Evolutionary conservation across 164 flowering plant genomes (phyloP).

Genomic region (Macadamia integrifolia): DNA sequence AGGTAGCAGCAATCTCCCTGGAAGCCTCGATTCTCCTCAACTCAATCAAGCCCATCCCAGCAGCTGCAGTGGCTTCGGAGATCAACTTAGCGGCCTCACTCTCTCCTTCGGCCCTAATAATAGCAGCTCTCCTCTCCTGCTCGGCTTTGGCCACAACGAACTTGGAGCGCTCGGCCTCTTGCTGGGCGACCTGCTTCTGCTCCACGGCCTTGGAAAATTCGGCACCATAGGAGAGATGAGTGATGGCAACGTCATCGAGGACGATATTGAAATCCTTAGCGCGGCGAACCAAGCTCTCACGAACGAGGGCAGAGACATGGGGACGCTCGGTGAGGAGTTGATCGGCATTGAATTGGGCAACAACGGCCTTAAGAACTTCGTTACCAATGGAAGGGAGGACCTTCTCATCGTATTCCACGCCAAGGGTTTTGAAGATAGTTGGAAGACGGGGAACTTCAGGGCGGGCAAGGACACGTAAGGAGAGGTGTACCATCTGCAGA

Average conservation of each 20-base stretch:
- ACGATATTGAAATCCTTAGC: too few relatives aligned
- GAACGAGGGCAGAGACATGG: too few relatives aligned
- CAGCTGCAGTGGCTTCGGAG: constrained; percentile 31
- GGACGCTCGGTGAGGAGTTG: too few relatives aligned
- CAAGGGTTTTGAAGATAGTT: constrained; percentile 18
- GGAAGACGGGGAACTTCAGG: constrained; percentile 60
- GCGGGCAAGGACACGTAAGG: constrained; percentile 72
- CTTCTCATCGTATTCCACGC: constrained; percentile 74
- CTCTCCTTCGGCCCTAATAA: constrained; percentile 39
- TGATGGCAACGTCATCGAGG: constrained; percentile 65
- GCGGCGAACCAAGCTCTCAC: too few relatives aligned
- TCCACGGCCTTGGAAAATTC: too few relatives aligned
- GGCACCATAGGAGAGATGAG: constrained; percentile 68
- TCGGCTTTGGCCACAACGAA: constrained; percentile 23
- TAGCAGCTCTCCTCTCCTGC: constrained; percentile 71
- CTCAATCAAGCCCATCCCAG: constrained; percentile 26
- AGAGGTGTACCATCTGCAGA: constrained; percentile 83
- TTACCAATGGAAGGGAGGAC: constrained; percentile 88
- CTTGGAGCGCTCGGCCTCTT: constrained; percentile 91
- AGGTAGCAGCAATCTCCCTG: constrained; percentile 34
- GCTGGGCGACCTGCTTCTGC: constrained; percentile 50
- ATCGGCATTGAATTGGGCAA: too few relatives aligned
- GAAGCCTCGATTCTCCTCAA: constrained; percentile 48
- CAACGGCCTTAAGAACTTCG: constrained; percentile 56
- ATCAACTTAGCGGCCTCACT: constrained; percentile 29